Percentiles rank a stretch among this genome's conserved stretches.
Conservation (phyloP, 805 yeast species). For the Kluyveromyces dobzhanskii region DNA sequence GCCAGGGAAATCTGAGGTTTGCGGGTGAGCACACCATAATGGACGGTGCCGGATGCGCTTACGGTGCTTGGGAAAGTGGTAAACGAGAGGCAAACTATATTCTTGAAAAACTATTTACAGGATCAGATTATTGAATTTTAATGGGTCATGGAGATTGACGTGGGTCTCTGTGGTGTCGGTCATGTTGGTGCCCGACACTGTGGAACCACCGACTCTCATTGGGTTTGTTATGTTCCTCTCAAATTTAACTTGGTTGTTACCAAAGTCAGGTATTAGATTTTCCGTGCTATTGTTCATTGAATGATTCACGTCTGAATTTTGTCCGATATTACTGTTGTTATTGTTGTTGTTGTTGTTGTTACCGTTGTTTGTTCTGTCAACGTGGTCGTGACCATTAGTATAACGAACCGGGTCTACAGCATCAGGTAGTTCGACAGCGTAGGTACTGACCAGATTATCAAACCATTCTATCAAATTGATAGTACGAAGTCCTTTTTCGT, state of each 20-base stretch:
- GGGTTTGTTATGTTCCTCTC: background rate
- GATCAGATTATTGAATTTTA: constrained; percentile 6
- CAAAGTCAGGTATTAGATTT: background rate
- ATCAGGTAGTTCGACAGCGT: constrained; percentile 14
- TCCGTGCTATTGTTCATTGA: background rate
- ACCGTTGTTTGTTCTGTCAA: too few species aligned
- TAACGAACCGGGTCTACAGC: background rate
- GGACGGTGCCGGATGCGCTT: constrained; percentile 89
- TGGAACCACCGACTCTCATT: background rate
- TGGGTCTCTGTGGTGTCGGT: background rate
- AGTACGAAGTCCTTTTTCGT: constrained; percentile 14
- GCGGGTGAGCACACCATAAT: constrained; percentile 86
- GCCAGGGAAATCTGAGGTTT: constrained; percentile 56
- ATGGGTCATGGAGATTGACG: constrained; percentile 1
- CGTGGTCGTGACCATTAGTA: too few species aligned
- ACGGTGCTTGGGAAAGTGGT: constrained; percentile 84
- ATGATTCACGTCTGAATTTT: background rate
- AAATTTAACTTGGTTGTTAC: background rate
- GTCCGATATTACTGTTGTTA: too few species aligned
- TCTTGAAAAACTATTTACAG: constrained; percentile 10
- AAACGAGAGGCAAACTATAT: constrained; percentile 42
- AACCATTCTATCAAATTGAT: constrained; percentile 23
- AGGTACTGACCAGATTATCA: constrained; percentile 16
- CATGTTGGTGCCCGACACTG: background rate
- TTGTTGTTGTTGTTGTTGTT: background rate